phyloP scores from a whole-genome alignment of 2,329 filamentous ascomycete species.

The Calonectria leucothoes region DNA sequence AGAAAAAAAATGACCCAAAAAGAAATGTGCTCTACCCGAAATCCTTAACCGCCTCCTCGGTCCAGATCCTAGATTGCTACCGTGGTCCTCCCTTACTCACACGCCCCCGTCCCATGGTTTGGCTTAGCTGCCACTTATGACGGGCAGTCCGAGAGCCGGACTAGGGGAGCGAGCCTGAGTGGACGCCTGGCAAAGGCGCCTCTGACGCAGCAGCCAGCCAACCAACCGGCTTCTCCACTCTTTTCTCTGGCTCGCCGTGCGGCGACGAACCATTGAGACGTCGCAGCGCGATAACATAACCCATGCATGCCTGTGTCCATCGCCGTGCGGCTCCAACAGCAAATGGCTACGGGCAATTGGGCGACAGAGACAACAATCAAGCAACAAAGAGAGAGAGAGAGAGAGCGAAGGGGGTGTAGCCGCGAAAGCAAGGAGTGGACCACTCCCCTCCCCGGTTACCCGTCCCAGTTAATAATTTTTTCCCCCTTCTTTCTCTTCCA shows the following conservation, averaged over 20 bases:
- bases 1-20: neutral
- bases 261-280: constrained; percentile 22
- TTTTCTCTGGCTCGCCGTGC: constrained; percentile 6
- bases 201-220: neutral
- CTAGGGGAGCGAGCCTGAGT: neutral
- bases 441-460: neutral
- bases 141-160: constrained; percentile 18
- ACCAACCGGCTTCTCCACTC: neutral
- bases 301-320: constrained; percentile 5
- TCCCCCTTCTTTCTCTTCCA: neutral
- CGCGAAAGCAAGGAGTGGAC: neutral
- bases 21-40: constrained; percentile 6
- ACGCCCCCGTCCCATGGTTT: neutral
- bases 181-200: neutral
- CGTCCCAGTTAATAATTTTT: neutral
- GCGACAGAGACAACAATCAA: no score
- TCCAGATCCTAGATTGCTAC: constrained; percentile 11
- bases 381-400: no score
- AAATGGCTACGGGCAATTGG: neutral
- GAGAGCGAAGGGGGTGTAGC: neutral
- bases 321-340: constrained; percentile 30
- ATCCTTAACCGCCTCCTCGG: constrained; percentile 13
- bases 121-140: neutral
- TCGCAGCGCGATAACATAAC: neutral
- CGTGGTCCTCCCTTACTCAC: neutral